phyloP scores from a whole-genome alignment of 2,329 filamentous ascomycete genomes.

The Aspergillus sp. region DNA sequence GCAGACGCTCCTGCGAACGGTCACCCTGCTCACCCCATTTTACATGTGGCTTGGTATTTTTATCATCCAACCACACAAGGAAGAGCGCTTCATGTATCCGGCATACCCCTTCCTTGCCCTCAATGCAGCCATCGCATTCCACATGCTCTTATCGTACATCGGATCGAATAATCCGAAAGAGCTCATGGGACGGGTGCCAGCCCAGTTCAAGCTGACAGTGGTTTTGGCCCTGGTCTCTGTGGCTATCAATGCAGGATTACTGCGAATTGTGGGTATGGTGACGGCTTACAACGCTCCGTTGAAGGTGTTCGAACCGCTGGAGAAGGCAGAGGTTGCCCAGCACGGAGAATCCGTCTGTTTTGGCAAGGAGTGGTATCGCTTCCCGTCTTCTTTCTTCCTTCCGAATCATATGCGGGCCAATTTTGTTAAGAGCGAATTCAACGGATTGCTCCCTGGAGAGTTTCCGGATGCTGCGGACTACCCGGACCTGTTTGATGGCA shows the following conservation, averaged over 20 bases:
- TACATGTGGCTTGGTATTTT: conserved; percentile 94
- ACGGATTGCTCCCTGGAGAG: conserved; percentile 79
- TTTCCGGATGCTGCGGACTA: conserved; percentile 66
- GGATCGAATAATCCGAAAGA: conserved; percentile 62
- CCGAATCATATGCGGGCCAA: conserved; percentile 76
- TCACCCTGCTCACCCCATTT: conserved; percentile 75
- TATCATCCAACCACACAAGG: conserved; percentile 87
- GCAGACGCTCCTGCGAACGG: conserved; percentile 62
- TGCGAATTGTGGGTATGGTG: conserved; percentile 68
- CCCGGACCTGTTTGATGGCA: conserved; percentile 70
- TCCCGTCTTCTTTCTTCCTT: conserved; percentile 86
- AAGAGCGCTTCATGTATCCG: conserved; percentile 98
- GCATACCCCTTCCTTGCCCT: conserved; percentile 83
- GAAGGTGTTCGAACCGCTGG: conserved; percentile 45
- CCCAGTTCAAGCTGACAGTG: conserved; percentile 60
- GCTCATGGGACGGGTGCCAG: conserved; percentile 62
- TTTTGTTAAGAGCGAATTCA: conserved; percentile 85
- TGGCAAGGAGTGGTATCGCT: conserved; percentile 97
- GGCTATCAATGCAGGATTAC: conserved; percentile 57
- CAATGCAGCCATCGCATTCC: conserved; percentile 76
- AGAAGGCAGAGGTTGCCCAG: conserved; percentile 44
- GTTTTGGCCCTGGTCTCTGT: conserved; percentile 55
- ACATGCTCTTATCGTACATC: conserved; percentile 68
- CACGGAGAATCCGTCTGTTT: conserved; percentile 70
- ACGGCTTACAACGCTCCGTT: conserved; percentile 80